Evolutionary conservation across 176 grass and related monocot genomes (phyloP), one percentile per base, ranked within the genome.

Genomic region (Oryza brachyantha): DNA sequence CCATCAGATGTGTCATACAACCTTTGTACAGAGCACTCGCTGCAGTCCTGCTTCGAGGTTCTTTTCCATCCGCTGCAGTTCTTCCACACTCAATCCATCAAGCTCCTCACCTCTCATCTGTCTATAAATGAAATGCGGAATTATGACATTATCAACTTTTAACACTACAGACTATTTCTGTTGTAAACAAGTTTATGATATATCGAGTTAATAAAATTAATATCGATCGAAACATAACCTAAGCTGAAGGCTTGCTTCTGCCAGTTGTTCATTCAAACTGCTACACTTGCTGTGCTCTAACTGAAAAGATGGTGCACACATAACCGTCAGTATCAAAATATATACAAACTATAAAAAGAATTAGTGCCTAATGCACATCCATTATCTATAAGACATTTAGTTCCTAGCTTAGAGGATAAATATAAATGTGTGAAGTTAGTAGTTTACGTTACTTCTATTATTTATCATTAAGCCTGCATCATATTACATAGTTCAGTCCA

Each of bases 81-180:
- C 86, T 42, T 81, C 92, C 16, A 91, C 70, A 87, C 74, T 89
- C 58, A 95, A 70, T 37, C 79, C 82, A 21, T 94, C 85, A 87
- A 99, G 92, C 35, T 88, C 88, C 81, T 99, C 90, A 70, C 96
- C 96, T 87, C 88, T 93, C 96, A 99, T 86, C 68, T 89, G 92
- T 64, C 96, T 99, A 68, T 45, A 85, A 85, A 34, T 36, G 72
- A 85, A 85, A 34, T 36, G 72, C 50, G 13, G 16, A 79, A 63
- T 48, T 37, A 55, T 29, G 61, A 37, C 45, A 13, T 37, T 73
- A 57, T 57, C 21, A 36, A 64, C 8, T 11, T 27, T 25, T 83
- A 73, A 5, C 7, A 29, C 16, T 29, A 28, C 70, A 17, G 43
- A 17, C 21, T 24, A 2, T 74, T 61, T 62, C 48, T 74, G 21